Conservation (phyloP, 2,329 filamentous ascomycete species). For the Cercospora berteroae region DNA sequence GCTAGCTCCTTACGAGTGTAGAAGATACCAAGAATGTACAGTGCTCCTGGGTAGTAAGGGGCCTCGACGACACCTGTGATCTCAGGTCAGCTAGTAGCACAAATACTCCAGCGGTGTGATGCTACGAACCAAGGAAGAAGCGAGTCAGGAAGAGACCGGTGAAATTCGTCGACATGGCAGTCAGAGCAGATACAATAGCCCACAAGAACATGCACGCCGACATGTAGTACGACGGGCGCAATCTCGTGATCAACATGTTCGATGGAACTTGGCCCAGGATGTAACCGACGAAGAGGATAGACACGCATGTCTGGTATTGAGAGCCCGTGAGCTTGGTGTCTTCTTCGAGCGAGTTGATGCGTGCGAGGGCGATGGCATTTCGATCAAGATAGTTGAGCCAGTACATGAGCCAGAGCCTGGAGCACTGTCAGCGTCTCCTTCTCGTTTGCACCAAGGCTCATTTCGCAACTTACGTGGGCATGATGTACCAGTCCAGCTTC, state of each 20-base stretch:
- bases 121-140: conserved; percentile 19
- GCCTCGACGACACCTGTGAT: conserved; percentile 17
- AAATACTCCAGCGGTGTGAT: background rate
- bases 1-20: conserved; percentile 72
- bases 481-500: conserved; percentile 35
- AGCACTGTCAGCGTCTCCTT: background rate
- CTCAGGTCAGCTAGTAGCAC: background rate
- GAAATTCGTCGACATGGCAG: conserved; percentile 28
- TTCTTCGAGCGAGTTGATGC: conserved; percentile 39
- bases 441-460: background rate
- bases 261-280: conserved; percentile 44
- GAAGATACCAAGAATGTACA: conserved; percentile 68
- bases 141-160: conserved; percentile 29
- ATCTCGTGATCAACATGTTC: conserved; percentile 43
- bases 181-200: conserved; percentile 33
- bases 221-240: conserved; percentile 46
- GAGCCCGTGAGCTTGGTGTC: conserved; percentile 44
- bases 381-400: conserved; percentile 34
- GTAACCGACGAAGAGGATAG: conserved; percentile 39
- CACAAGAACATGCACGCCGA: conserved; percentile 38
- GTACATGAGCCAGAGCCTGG: conserved; percentile 30
- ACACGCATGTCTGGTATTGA: conserved; percentile 43
- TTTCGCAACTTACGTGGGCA: conserved; percentile 27
- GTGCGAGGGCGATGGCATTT: conserved; percentile 50
- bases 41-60: conserved; percentile 35